phyloP scores from a whole-genome alignment of 495 filamentous ascomycete genomes.

The Tuber borchii region DNA sequence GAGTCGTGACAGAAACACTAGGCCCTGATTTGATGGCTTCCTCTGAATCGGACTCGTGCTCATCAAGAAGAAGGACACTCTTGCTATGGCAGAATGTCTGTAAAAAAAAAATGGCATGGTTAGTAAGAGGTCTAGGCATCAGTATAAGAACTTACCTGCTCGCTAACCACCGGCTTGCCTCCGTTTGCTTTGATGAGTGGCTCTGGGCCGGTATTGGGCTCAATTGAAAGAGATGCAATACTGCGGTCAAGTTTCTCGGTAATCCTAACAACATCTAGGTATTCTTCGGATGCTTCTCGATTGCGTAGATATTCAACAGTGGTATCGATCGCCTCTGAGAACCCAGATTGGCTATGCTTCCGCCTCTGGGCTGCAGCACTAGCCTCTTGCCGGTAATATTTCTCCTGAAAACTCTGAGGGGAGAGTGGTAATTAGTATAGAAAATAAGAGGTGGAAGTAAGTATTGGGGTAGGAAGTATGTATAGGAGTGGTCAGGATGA shows the following conservation, averaged over 20 bases:
- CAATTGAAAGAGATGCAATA: neutral
- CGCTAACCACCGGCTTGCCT: neutral
- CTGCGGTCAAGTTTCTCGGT: neutral
- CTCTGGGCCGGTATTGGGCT: neutral
- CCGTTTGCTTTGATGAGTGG: neutral
- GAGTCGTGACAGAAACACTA: neutral
- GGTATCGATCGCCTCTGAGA: slow-evolving; percentile 7
- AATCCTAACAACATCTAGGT: neutral
- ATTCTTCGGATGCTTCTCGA: neutral
- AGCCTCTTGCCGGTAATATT: slow-evolving; percentile 16
- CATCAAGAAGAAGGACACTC: neutral
- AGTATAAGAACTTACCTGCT: neutral
- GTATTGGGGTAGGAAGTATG: neutral
- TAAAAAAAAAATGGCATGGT: neutral
- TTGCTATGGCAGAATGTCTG: neutral
- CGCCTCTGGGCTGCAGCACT: slow-evolving; percentile 7
- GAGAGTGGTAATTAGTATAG: neutral
- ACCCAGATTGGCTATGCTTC: neutral
- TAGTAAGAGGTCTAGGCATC: neutral
- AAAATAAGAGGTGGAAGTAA: neutral
- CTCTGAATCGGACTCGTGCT: neutral
- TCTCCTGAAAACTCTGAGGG: slow-evolving; percentile 16
- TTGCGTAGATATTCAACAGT: slow-evolving; percentile 5
- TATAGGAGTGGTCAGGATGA: neutral
- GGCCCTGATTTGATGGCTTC: neutral